A percentile compares a stretch with the other conserved stretches of the same genome.
These are phyloP conservation scores for Cutaneotrichosporon sp. DNA, from an alignment of 1,284 basidiomycete genomes.

Conservation along the genomic window DNA sequence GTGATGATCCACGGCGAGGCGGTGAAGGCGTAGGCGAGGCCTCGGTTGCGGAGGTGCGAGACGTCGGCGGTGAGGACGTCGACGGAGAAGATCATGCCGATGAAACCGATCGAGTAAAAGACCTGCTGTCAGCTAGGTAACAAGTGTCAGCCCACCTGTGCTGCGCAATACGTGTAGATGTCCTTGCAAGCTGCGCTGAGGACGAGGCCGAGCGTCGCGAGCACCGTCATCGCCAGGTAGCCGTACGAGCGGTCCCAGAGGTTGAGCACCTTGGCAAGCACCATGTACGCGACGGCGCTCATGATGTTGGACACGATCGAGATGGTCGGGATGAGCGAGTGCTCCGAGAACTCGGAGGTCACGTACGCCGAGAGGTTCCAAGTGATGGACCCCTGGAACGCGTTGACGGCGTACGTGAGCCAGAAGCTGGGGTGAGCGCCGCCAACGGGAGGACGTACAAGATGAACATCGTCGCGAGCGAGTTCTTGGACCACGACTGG, in stretches of 20 bases:
- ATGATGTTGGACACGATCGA: constrained; percentile 42
- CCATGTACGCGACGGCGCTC: constrained; percentile 41
- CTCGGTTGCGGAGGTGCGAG: constrained; percentile 50
- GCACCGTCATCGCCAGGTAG: constrained; percentile 29
- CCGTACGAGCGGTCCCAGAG: constrained; percentile 41
- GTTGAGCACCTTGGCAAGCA: constrained; percentile 43
- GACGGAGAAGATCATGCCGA: constrained; percentile 50
- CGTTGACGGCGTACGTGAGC: constrained; percentile 42
- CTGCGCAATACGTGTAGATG: constrained; percentile 42
- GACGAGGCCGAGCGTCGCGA: constrained; percentile 44
- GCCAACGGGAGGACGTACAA: constrained; percentile 27
- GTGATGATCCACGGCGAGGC: constrained; percentile 54
- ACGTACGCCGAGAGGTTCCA: constrained; percentile 40
- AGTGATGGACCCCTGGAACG: constrained; percentile 45
- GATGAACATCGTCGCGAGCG: constrained; percentile 33
- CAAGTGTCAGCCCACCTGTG: constrained; percentile 27
- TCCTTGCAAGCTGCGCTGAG: constrained; percentile 42
- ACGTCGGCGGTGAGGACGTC: constrained; percentile 55
- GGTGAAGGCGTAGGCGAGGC: constrained; percentile 54
- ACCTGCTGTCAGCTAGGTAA: constrained; percentile 21
- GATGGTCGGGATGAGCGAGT: constrained; percentile 47
- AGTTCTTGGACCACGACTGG: constrained; percentile 35
- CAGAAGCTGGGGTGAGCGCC: constrained; percentile 34
- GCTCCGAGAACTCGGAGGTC: constrained; percentile 35
- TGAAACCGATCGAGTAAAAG: constrained; percentile 49